Base-by-base conservation (phyloP, 139 green algal species). In the Chlorella vulgaris region DNA sequence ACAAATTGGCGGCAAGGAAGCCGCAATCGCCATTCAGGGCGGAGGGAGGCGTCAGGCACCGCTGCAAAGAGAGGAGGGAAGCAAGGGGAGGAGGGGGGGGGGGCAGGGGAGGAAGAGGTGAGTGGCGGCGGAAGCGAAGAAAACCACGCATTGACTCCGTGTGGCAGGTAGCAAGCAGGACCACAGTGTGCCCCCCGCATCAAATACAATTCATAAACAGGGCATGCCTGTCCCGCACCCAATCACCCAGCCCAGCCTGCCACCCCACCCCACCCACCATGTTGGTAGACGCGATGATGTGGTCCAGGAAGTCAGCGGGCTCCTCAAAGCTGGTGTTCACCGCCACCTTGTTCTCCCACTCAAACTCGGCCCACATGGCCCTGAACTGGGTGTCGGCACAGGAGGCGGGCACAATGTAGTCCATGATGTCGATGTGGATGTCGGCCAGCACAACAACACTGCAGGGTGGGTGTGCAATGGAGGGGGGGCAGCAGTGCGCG, bases 351-450 rank as follows among this genome's bases (percentile, higher is more conserved):
- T 99, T 99, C 88, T 99, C 96, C 96, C 96, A 99, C 90, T 99
- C 96, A 87, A 99, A 99, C 89, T 99, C 96, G 5, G 96, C 96
- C 96, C 96, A 99, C 95, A 98, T 98, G 87, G 93, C 96, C 28
- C 96, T 85, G 93, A 98, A 99, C 73, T 69, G 55, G 19, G 96
- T 92, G 81, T 99, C 96, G 4, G 91, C 84, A 85, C 93, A 98
- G 47, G 73, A 82, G 2, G 97, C 96, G 2, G 96, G 96, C 33
- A 78, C 87, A 89, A 99, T 99, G 93, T 99, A 99, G 91, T 99
- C 97, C 94, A 99, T 98, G 89, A 99, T 99, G 90, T 99, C 97
- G 80, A 99, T 98, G 92, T 99, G 97, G 83, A 99, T 97, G 90
- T 99, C 97, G 74, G 95, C 96, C 10, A 99, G 91, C 73, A 99